Conservation (phyloP, 2,329 filamentous ascomycete genomes). For the Scedosporium dehoogii region DNA sequence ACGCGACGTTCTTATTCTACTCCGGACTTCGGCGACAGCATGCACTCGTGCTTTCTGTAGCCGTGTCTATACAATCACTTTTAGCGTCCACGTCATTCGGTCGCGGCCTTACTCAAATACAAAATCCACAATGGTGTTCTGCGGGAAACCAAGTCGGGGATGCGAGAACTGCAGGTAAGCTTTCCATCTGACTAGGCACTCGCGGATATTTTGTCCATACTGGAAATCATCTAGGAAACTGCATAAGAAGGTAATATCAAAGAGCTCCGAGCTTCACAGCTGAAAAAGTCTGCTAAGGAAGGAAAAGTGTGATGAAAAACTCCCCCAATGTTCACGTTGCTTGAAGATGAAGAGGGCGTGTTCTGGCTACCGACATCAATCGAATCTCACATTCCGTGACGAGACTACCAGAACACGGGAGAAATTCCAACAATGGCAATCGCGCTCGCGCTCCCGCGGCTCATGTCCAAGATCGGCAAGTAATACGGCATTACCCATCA, state of each 20-base stretch:
- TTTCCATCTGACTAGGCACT: background rate
- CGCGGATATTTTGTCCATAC: background rate
- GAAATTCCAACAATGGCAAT: background rate
- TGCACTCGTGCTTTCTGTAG: too few species aligned
- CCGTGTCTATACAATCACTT: too few species aligned
- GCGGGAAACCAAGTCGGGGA: slow-evolving; percentile 10
- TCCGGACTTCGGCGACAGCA: too few species aligned
- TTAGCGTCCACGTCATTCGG: background rate
- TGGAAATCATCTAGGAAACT: slow-evolving; percentile 6
- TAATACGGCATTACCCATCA: background rate
- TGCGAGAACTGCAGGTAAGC: slow-evolving; percentile 10
- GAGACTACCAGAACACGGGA: slow-evolving; percentile 3
- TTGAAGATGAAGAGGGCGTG: slow-evolving; percentile 7
- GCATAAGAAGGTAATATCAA: slow-evolving; percentile 7
- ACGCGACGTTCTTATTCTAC: too few species aligned
- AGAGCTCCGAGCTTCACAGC: background rate
- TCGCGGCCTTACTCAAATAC: background rate
- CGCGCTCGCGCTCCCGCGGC: background rate
- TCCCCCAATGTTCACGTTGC: slow-evolving; percentile 9
- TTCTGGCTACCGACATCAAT: slow-evolving; percentile 7
- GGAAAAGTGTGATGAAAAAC: slow-evolving; percentile 9
- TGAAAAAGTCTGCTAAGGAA: background rate
- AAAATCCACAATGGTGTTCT: slow-evolving; percentile 8
- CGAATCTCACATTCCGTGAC: slow-evolving; percentile 8
- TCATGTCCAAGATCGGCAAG: background rate